Evolutionary conservation across 164 flowering plant species (phyloP), one percentile per base, ranked within the genome.

Genomic region (Malania oleifera): DNA sequence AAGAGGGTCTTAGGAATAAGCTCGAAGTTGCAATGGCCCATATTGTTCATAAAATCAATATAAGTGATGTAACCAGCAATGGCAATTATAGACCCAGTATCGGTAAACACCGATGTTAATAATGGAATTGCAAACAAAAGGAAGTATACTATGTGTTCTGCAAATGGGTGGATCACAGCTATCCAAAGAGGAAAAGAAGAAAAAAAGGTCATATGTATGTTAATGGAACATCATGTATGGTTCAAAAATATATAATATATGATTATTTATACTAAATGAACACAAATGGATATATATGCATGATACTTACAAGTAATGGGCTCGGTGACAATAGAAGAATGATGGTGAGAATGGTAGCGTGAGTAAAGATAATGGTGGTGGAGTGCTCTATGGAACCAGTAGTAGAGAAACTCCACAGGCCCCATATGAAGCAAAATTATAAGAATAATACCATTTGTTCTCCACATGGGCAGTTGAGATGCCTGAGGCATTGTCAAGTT

Each of bases 301-400:
- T n/a, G n/a, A n/a, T n/a, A n/a, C 69, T 59, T 69, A 72, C 79
- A 75, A 1, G 79, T 72, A 12, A 69, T 69, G 35, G 79, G 79
- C 64, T 75, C 74, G 3, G 79, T 72, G 57, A 67, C 79, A 44
- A 75, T 69, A 14, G 79, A 75, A 41, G 79, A 72, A 56, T 75
- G 79, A 40, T 75, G 79, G 38, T 75, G 79, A 44, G 79, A 75
- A 54, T 75, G 79, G 52, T 75, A 75, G 51, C 76, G 74, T 26
- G 74, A 66, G 69, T 75, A 75, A 27, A 75, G 79, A 28, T 20
- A 75, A 38, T 75, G 79, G 26, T 75, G 79, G 55, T 75, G 79
- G 11, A 75, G 58, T 12, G 79, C 76, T 61, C 79, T 69, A 58
- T 76, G 80, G 17, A 76, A 23, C 80, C 80, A 76, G 48, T 76